phyloP scores from a whole-genome alignment of 805 yeast genomes.

The Osmozyma mogii region DNA sequence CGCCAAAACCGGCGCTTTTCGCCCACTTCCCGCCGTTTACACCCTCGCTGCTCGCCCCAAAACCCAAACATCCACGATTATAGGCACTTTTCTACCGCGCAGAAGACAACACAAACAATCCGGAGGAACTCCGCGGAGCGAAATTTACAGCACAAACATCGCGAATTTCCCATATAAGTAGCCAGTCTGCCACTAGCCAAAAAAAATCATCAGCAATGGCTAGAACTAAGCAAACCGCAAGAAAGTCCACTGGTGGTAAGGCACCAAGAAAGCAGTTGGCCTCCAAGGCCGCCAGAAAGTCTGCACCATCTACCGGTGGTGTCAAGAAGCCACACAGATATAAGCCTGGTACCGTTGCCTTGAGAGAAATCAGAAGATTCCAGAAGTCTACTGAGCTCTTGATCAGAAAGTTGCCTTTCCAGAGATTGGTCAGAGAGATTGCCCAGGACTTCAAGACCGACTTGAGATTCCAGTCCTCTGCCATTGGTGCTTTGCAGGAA shows the following conservation, averaged over 20 bases:
- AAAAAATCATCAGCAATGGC: constrained; percentile 61
- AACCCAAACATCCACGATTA: background rate
- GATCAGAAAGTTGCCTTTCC: constrained; percentile 95
- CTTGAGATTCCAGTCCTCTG: constrained; percentile 94
- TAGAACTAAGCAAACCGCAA: constrained; percentile 90
- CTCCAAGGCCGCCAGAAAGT: constrained; percentile 88
- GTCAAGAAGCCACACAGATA: constrained; percentile 93
- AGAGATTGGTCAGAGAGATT: constrained; percentile 91
- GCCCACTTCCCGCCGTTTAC: background rate
- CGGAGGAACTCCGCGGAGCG: background rate
- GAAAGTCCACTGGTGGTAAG: constrained; percentile 94
- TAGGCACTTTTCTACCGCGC: background rate
- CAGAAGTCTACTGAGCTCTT: constrained; percentile 93
- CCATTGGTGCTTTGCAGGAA: constrained; percentile 96
- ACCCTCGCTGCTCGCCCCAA: background rate
- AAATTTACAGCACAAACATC: constrained; percentile 5
- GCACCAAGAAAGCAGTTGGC: constrained; percentile 94
- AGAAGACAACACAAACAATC: background rate
- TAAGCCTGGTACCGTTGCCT: constrained; percentile 95
- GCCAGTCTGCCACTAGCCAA: too few species aligned
- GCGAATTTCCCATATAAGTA: too few species aligned
- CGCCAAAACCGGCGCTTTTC: constrained; percentile 1
- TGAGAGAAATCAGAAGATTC: constrained; percentile 95
- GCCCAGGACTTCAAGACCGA: constrained; percentile 92
- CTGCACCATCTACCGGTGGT: constrained; percentile 90